phyloP scores from a whole-genome alignment of 352 stramenopile genomes.

The Phytopythium litorale region DNA sequence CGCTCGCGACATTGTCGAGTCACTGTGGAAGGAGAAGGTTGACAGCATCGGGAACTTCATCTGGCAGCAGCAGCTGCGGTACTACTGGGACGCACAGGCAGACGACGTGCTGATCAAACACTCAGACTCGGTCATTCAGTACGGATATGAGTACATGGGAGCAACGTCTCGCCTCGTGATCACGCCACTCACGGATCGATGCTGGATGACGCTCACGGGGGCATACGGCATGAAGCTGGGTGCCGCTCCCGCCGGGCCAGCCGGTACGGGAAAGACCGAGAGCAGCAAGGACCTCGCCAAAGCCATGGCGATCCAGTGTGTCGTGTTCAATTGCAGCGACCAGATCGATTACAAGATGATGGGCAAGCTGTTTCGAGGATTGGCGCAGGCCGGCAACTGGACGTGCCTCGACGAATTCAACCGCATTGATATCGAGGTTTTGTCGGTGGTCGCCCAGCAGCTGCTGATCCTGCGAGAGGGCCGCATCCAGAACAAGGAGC shows the following conservation, averaged over 20 bases:
- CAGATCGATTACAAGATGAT: slow-evolving; percentile 97
- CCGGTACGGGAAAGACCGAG: slow-evolving; percentile 96
- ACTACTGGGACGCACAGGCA: slow-evolving; percentile 90
- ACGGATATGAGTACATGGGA: slow-evolving; percentile 96
- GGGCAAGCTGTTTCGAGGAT: slow-evolving; percentile 93
- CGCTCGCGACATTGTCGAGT: slow-evolving; percentile 86
- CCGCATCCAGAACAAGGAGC: slow-evolving; percentile 77
- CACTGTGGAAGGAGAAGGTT: slow-evolving; percentile 63
- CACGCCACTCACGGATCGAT: slow-evolving; percentile 91
- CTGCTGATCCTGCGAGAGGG: slow-evolving; percentile 74
- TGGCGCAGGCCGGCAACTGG: slow-evolving; percentile 89
- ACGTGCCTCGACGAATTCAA: slow-evolving; percentile 94
- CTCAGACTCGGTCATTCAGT: slow-evolving; percentile 85
- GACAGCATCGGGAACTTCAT: slow-evolving; percentile 87
- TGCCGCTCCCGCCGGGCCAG: slow-evolving; percentile 89
- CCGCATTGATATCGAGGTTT: slow-evolving; percentile 92
- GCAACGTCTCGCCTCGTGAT: slow-evolving; percentile 86
- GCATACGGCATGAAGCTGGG: slow-evolving; percentile 92
- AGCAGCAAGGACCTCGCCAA: slow-evolving; percentile 95
- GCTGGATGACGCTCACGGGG: slow-evolving; percentile 95
- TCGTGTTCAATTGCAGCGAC: slow-evolving; percentile 97
- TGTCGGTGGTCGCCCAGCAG: slow-evolving; percentile 94
- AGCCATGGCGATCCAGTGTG: slow-evolving; percentile 91
- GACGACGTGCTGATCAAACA: slow-evolving; percentile 90
- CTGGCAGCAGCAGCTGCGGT: slow-evolving; percentile 93